Percentiles rank a stretch among this genome's conserved stretches.
phyloP scores from a whole-genome alignment of 116 monocot genomes.

The Phalaenopsis hybrid region DNA sequence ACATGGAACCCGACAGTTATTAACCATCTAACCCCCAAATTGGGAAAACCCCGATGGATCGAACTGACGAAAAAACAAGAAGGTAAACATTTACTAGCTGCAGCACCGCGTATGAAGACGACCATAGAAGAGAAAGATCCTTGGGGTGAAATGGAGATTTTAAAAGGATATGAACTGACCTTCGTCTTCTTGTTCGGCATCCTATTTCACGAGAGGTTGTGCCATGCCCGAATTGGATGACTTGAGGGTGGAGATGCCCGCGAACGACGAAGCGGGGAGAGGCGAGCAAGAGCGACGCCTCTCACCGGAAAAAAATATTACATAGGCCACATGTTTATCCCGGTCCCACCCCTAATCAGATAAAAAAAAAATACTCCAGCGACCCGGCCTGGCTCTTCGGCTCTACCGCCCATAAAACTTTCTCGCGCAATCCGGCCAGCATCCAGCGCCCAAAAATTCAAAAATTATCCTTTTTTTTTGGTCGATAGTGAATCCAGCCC shows the following conservation, averaged over 20 bases:
- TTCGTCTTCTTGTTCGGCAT: conserved; percentile 93
- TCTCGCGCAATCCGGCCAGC: no score
- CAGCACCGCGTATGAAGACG: background rate
- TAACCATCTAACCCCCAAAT: background rate
- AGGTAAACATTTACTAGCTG: background rate
- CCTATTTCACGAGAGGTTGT: conserved; percentile 92
- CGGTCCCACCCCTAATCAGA: no score
- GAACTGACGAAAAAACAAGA: background rate
- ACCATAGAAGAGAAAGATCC: background rate
- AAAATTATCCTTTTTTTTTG: no score
- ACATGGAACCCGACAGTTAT: no score
- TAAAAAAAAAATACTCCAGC: no score
- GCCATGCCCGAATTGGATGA: conserved; percentile 41
- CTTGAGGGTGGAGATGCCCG: background rate
- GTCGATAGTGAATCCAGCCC: no score
- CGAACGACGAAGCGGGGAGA: background rate
- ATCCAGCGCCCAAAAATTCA: no score
- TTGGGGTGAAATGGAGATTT: background rate
- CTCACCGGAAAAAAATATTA: no score
- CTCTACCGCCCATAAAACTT: no score
- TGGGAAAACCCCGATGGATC: background rate
- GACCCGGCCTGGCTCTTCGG: no score
- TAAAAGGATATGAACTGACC: conserved; percentile 28
- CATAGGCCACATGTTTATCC: no score
- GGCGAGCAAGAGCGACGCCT: no score